Evolutionary conservation across 768 basidiomycete genomes (phyloP), one percentile per base, ranked within the genome.

Genomic region (Sarcodon aspratus): DNA sequence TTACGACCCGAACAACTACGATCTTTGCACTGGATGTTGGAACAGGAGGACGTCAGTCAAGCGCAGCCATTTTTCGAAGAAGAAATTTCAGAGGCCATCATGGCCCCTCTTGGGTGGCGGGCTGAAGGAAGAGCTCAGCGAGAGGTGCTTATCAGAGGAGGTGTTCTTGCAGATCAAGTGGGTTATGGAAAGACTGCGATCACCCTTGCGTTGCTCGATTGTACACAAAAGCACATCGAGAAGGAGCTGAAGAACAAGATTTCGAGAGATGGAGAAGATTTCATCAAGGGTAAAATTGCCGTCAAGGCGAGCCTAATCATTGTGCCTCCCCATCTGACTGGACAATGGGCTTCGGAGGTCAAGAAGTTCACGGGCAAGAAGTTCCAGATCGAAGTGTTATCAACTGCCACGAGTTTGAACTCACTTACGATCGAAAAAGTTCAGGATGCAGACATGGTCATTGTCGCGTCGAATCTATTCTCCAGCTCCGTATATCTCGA

Each of bases 181-280:
- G 94, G 94, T 46, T 97, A 97, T 59, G 94, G 94, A 13, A 97
- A 97, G 68, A 97, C 94, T 0, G 93, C 92, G 17, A 94, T 96
- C 54, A 92, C 90, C 2, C 74, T 97, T 31, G 93, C 85, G 15
- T 73, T 97, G 51, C 84, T 96, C 53, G 86, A 91, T 57, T 82
- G 82, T 58, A 72, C 80, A 17, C 65, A 69, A 15, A 73, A 77
- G 54, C 64, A 65, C 13, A 76, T 83, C 45, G 64, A 69, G 48
- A 68, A 74, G 52, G 84, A 86, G 53, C 79, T 84, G 53, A 62
- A 71, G 31, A 69, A 73, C 46, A 15, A 11, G 40, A 27, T 27
- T 27, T 27, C 21, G 21, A 27, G 21, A 27, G 3, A 5, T 27
- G 21, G 21, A 27, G 68, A 71, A 51, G 66, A 69, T 9, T 62